A percentile compares a stretch with the other conserved stretches of the same genome.
Conservation (phyloP, 306 rosid species). For the Alnus glutinosa region DNA sequence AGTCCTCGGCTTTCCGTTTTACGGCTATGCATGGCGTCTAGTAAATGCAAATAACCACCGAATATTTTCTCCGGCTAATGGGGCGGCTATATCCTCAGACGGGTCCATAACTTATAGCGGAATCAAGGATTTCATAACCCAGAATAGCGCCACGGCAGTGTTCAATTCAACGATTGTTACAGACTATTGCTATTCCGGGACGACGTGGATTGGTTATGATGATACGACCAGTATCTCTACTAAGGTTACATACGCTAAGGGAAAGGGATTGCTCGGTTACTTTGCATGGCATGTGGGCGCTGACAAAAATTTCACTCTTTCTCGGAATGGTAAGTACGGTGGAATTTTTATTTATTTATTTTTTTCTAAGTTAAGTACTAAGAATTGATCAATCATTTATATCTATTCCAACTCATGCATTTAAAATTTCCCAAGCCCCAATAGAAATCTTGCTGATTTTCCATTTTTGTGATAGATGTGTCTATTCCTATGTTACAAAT, state of each 20-base stretch:
- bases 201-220: slow-evolving; percentile 51
- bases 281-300: slow-evolving; percentile 43
- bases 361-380: no score
- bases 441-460: no score
- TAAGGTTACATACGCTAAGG: slow-evolving; percentile 44
- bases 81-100: slow-evolving; percentile 8
- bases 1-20: slow-evolving; percentile 42
- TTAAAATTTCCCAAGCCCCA: not conserved
- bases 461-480: no score
- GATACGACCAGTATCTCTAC: slow-evolving; percentile 30
- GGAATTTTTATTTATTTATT: no score
- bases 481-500: no score
- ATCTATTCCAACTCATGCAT: not conserved
- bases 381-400: not conserved
- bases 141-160: slow-evolving; percentile 4
- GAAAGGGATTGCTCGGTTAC: slow-evolving; percentile 38
- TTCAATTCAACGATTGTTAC: slow-evolving; percentile 27
- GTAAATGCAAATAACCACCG: slow-evolving; percentile 18
- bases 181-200: slow-evolving; percentile 36
- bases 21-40: slow-evolving; percentile 40
- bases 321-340: slow-evolving; percentile 15
- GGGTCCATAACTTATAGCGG: slow-evolving; percentile 26
- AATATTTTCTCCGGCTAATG: slow-evolving; percentile 36
- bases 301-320: slow-evolving; percentile 21
- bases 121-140: slow-evolving; percentile 23